These are phyloP conservation scores for Prunus persica DNA, from an alignment of 306 rosid species.

Conservation along the genomic window DNA sequence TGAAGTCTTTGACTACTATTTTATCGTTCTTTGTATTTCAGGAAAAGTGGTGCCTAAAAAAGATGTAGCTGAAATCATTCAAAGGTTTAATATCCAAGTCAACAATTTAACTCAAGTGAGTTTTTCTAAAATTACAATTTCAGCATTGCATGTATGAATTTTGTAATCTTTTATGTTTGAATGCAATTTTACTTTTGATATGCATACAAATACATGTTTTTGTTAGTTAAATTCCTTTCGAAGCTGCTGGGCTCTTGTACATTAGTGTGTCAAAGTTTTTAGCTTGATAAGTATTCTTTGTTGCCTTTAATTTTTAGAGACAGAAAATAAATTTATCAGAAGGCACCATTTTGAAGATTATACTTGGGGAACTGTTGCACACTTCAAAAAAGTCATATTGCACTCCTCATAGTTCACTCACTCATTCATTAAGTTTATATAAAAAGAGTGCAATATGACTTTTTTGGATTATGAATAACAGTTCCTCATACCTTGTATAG, in stretches of 20 bases:
- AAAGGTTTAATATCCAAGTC: constrained; percentile 91
- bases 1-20: not conserved
- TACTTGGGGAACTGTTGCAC: not conserved
- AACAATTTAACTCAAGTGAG: constrained; percentile 90
- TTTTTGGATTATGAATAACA: too few species aligned
- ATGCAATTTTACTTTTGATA: not conserved
- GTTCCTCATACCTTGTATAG: not conserved
- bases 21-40: constrained; percentile 44
- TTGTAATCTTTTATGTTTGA: not conserved
- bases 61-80: constrained; percentile 63
- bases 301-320: not conserved
- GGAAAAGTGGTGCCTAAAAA: constrained; percentile 73
- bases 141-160: constrained; percentile 2
- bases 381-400: too few species aligned
- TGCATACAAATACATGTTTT: not conserved
- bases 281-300: not conserved
- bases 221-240: not conserved
- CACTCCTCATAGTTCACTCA: too few species aligned
- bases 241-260: not conserved
- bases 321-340: not conserved
- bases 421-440: too few species aligned
- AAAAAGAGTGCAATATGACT: too few species aligned
- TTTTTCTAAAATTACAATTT: constrained; percentile 21
- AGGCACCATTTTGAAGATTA: not conserved
- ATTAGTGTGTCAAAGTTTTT: not conserved